A percentile compares a stretch with the other conserved stretches of the same genome.
Evolutionary conservation across 164 flowering plant genomes (phyloP).

Genomic region (Buxus sempervirens): DNA sequence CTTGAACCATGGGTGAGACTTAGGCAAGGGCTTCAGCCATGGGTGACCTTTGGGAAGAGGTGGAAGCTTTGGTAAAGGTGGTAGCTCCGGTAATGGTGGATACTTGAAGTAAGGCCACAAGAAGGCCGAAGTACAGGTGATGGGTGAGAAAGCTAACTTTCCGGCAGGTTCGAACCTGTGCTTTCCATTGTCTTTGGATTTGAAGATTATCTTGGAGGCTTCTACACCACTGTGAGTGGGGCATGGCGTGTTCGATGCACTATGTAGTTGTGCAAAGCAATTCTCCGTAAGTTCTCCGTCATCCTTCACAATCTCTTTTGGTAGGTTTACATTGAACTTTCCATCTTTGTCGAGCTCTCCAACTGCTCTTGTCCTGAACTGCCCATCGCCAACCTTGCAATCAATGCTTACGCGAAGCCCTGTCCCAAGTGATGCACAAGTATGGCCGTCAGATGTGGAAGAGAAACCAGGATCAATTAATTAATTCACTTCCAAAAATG

Average conservation of each 20-base stretch:
- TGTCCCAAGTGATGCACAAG: conserved; percentile 21
- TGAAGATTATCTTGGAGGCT: conserved; percentile 42
- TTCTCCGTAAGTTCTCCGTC: conserved; percentile 54
- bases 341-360: conserved; percentile 66
- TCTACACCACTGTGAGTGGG: conserved; percentile 50
- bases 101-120: conserved; percentile 50
- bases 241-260: conserved; percentile 57
- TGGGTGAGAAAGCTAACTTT: conserved; percentile 56
- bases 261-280: conserved; percentile 72
- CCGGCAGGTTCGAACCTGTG: conserved; percentile 36
- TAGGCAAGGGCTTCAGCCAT: conserved; percentile 5
- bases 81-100: conserved; percentile 32
- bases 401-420: conserved; percentile 61
- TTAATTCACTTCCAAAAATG: not conserved
- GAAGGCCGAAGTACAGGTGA: conserved; percentile 57
- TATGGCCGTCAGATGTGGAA: not conserved
- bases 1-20: conserved; percentile 9
- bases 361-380: conserved; percentile 39
- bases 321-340: conserved; percentile 55
- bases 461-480: no score
- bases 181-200: conserved; percentile 37
- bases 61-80: conserved; percentile 11
- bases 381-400: conserved; percentile 53
- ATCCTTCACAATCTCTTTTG: conserved; percentile 35
- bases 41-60: not conserved